Evolutionary conservation across 2,329 filamentous ascomycete species (phyloP).

Genomic region (Aspergillus calidoustus): DNA sequence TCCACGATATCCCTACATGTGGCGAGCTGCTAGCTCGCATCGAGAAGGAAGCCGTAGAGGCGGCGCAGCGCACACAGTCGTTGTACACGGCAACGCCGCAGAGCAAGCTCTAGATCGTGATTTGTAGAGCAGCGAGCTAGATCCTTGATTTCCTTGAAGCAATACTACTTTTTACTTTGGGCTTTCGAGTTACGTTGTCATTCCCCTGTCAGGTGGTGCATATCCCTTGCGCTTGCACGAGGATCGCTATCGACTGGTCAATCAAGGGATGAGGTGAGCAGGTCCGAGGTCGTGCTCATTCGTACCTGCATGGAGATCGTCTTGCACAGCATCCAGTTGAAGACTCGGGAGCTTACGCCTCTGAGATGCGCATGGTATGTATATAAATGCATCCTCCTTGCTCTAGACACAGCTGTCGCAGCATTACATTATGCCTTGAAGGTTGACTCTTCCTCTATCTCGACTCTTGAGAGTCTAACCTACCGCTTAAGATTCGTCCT

Average conservation of each 20-base stretch:
- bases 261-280: not conserved
- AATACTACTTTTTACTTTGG: not conserved
- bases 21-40: conserved; percentile 71
- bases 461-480: not conserved
- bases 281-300: not conserved
- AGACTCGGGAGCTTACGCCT: too few species aligned
- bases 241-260: not conserved
- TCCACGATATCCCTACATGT: conserved; percentile 82
- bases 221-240: conserved; percentile 4
- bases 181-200: not conserved
- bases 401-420: not conserved
- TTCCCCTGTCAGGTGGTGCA: not conserved
- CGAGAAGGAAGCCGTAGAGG: conserved; percentile 73
- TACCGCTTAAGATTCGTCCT: not conserved
- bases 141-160: not conserved
- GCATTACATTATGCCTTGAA: not conserved
- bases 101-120: conserved; percentile 59
- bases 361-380: not conserved
- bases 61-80: conserved; percentile 63
- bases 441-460: not conserved
- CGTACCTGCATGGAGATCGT: not conserved
- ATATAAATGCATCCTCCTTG: conserved; percentile 6
- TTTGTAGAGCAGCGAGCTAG: conserved; percentile 14
- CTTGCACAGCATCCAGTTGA: too few species aligned
- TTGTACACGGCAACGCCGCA: conserved; percentile 54